Percentiles rank a stretch among this genome's conserved stretches.
Conservation (phyloP, 169 alveolate genomes). For the Plasmodium falciparum region DNA sequence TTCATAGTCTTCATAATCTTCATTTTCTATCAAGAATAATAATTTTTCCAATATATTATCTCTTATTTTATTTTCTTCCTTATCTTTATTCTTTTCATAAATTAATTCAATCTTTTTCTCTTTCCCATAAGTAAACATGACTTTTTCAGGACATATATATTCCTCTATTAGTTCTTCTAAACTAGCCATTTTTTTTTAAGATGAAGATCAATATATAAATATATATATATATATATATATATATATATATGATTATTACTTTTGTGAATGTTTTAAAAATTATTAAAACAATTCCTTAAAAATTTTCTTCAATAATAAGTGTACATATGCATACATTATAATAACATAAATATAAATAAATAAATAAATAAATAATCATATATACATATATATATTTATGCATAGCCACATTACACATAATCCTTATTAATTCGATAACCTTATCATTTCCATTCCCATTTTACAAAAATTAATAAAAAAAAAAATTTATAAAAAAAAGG, state of each 20-base stretch:
- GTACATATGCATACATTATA: too few relatives aligned
- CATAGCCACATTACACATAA: too few relatives aligned
- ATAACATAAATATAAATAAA: background rate
- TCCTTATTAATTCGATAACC: too few relatives aligned
- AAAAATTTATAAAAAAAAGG: too few relatives aligned
- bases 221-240: too few relatives aligned
- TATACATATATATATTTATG: background rate
- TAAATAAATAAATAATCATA: background rate
- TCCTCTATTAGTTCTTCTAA: constrained; percentile 47
- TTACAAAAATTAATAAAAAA: too few relatives aligned
- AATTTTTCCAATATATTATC: constrained; percentile 22
- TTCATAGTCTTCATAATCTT: background rate
- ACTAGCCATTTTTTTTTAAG: background rate
- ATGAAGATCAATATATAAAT: too few relatives aligned
- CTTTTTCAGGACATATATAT: constrained; percentile 52
- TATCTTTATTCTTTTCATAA: constrained; percentile 56
- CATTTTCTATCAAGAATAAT: background rate
- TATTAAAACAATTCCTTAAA: too few relatives aligned
- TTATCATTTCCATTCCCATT: too few relatives aligned
- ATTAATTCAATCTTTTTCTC: constrained; percentile 53
- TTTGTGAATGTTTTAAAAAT: too few relatives aligned
- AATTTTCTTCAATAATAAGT: too few relatives aligned
- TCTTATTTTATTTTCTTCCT: constrained; percentile 57
- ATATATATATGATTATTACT: too few relatives aligned
- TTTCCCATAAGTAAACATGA: constrained; percentile 40